Evolutionary conservation across 371 early-diverging fungal species (phyloP), one percentile per base, ranked within the genome.

Genomic region (Rhizomucor miehei): DNA sequence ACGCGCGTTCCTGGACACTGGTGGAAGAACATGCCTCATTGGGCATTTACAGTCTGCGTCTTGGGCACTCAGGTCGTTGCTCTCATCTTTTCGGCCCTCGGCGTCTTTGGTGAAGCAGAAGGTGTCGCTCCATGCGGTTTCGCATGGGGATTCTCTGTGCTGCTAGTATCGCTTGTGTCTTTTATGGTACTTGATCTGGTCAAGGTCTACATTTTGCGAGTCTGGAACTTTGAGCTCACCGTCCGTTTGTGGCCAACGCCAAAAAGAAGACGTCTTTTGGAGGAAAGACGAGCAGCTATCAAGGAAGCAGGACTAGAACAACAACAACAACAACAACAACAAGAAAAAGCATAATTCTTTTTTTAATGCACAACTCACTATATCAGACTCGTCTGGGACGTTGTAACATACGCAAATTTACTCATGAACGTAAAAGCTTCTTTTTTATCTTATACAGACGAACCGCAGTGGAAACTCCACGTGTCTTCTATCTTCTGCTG

Each of bases 11-110:
- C 88, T 20, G 86, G 89, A 17, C 89, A 82, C 76, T 92, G 90
- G 82, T 93, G 89, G 87, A 84, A 87, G 64, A 85, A 81, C 52
- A 71, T 84, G 66, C 93, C 93, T 1, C 83, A 85, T 34, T 56
- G 74, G 67, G 59, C 79, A 53, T 93, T 93, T 57, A 75, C 80
- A 17, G 60, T 75, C 8, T 90, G 89, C 57, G 89, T 94, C 48
- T 69, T 89, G 40, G 95, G 89, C 17, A 93, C 93, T 16, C 95
- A 94, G 66, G 80, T 93, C 36, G 75, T 94, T 52, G 95, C 95
- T 51, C 78, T 90, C 71, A 76, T 93, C 71, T 89, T 94, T 71
- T 87, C 91, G 43, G 80, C 90, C 44, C 88, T 85, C 70, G 95
- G 95, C 50, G 70, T 86, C 21, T 73, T 73, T 65, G 73, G 77